Evolutionary conservation across 257 asterid species (phyloP).

Genomic region (Solanum okadae): DNA sequence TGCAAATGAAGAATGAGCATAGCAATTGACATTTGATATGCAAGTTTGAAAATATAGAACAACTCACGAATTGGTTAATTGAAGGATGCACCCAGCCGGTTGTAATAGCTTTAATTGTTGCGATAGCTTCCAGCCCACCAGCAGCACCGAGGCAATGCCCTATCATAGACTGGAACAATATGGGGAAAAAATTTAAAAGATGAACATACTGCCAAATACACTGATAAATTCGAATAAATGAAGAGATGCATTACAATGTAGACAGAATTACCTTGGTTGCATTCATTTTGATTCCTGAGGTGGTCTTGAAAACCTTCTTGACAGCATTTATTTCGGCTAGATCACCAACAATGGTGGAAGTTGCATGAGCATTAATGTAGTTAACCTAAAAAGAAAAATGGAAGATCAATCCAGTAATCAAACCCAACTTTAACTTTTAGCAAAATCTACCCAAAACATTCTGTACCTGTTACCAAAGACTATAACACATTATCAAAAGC

Average conservation of each 20-base stretch:
- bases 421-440: background rate
- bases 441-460: background rate
- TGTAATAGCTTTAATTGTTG: slow-evolving; percentile 74
- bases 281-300: slow-evolving; percentile 70
- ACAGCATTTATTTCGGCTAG: slow-evolving; percentile 86
- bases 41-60: background rate
- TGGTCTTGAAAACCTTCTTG: slow-evolving; percentile 84
- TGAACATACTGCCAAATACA: background rate
- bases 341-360: slow-evolving; percentile 89
- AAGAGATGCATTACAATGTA: background rate
- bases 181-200: background rate
- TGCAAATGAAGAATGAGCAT: background rate
- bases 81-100: slow-evolving; percentile 96
- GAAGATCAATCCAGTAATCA: background rate
- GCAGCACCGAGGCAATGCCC: slow-evolving; percentile 98
- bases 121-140: slow-evolving; percentile 96
- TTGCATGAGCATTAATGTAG: slow-evolving; percentile 92
- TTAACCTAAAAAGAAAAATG: slow-evolving; percentile 55
- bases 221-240: background rate
- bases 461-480: background rate
- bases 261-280: slow-evolving; percentile 62
- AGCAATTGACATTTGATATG: background rate
- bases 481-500: background rate
- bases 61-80: slow-evolving; percentile 71
- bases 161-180: slow-evolving; percentile 71